A percentile compares a stretch with the other conserved stretches of the same genome.
phyloP scores from a whole-genome alignment of 1,139 yeast genomes.

The Nematodospora anomalae region DNA sequence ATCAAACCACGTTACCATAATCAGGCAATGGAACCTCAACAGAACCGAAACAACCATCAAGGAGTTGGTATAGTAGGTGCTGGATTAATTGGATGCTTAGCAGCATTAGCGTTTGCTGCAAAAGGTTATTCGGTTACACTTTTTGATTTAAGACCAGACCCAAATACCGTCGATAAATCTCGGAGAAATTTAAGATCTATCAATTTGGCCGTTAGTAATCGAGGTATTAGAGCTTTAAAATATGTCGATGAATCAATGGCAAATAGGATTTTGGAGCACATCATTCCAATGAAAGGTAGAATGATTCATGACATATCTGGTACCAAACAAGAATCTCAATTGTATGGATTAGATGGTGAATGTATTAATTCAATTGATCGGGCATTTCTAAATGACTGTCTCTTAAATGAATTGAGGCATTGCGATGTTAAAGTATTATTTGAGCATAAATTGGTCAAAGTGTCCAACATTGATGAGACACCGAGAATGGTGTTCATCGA shows the following conservation, averaged over 20 bases:
- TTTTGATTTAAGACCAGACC: constrained; percentile 58
- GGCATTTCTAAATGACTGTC: constrained; percentile 59
- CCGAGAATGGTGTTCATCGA: constrained; percentile 18
- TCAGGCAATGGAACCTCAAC: not conserved
- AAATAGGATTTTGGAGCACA: constrained; percentile 51
- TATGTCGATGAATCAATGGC: constrained; percentile 63
- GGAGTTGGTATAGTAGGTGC: constrained; percentile 67
- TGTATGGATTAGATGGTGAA: constrained; percentile 84
- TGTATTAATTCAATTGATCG: constrained; percentile 85
- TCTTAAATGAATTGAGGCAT: constrained; percentile 62
- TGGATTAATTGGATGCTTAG: constrained; percentile 87
- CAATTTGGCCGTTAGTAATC: constrained; percentile 80
- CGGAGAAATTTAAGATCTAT: constrained; percentile 60
- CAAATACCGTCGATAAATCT: constrained; percentile 22
- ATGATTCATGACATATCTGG: constrained; percentile 82
- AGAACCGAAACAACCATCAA: not conserved
- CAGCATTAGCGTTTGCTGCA: constrained; percentile 74
- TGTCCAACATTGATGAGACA: constrained; percentile 26
- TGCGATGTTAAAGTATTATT: constrained; percentile 49
- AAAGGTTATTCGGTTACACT: constrained; percentile 74
- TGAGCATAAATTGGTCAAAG: constrained; percentile 53
- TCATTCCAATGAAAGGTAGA: constrained; percentile 85
- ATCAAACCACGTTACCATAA: not conserved
- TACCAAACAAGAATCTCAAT: constrained; percentile 59
- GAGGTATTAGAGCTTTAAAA: constrained; percentile 74